Evolutionary conservation across 1,284 basidiomycete species (phyloP), one percentile per base, ranked within the genome.

Genomic region (Filobasidium uniguttulatum): DNA sequence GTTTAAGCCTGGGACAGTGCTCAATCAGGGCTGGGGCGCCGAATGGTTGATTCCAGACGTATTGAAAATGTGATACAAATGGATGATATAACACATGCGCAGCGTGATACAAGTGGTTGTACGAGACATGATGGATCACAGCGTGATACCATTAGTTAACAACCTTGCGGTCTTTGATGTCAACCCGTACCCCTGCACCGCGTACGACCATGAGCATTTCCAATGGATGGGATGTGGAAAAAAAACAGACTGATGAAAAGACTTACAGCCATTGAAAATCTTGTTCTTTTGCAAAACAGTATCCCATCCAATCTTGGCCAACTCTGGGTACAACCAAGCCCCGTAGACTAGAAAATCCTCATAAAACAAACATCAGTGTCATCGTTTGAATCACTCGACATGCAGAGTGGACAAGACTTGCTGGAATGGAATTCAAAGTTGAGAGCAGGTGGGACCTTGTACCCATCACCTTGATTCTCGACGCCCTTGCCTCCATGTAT

Each of bases 1-100:
- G 53, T 73, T 71, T 57, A 65, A 70, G 47, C 60, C 59, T 2
- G 58, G 61, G 6, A 60, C 64, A 54, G 62, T 60, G 0, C 50
- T 54, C 0, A 61, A 60, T 4, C 60, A 61, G 44, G 67, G 67
- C 5, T 69, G 67, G 67, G 64, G 57, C 0, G 62, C 63, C 46
- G 62, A 62, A 4, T 68, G 63, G 61, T 57, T 69, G 4, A 12
- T 43, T 15, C 40, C 40, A 15, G 40, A 43, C 14, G 23, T 43
- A 15, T 29, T 43, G n/a, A n/a, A n/a, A n/a, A n/a, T n/a, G n/a
- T n/a, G n/a, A n/a, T n/a, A n/a, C n/a, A n/a, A n/a, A n/a, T n/a
- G n/a, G n/a, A n/a, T n/a, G n/a, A n/a, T n/a, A n/a, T n/a, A n/a
- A n/a, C n/a, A n/a, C n/a, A n/a, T n/a, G n/a, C n/a, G n/a, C n/a